Evolutionary conservation across 176 grass and related monocot genomes (phyloP), one percentile per base, ranked within the genome.

Genomic region (Aegilops umbellulata): DNA sequence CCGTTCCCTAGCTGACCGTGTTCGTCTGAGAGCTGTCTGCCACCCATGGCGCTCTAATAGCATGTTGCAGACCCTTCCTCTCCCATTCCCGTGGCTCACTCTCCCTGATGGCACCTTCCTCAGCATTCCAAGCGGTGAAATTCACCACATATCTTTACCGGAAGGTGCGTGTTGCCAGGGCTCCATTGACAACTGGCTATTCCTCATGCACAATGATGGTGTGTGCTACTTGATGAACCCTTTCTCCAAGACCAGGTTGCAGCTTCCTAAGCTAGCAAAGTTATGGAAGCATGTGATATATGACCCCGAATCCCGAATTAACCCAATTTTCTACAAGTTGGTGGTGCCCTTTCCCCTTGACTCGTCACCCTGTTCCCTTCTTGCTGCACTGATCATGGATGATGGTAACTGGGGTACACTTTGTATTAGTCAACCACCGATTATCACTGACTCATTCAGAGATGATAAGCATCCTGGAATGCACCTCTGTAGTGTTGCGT

Each of bases 101-200:
- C 83, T 85, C 62, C 61, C 3, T 7, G 74, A 78, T 8, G 74
- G 63, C 0, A 78, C 42, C 15, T 78, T 78, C 46, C 62, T 85
- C 15, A 29, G 24, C 62, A 25, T 85, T 25, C 60, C 60, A 61
- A 23, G 19, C 1, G 23, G 23, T 61, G 60, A 61, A 25, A 61
- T 61, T 61, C 60, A 61, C 60, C 60, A 23, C 60, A 12, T 61
- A 24, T 23, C 22, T 24, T 24, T 61, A 61, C 62, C 83, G 0
- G 31, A 46, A 46, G 42, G 12, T 42, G 42, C 42, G 12, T 46
- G 42, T 14, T 46, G 42, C 42, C 42, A 44, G 42, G 42, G 83
- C 22, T 85, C 83, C n/a, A 16, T 74, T 9, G 39, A 1, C 1
- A 47, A 74, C 71, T 74, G 71, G 71, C 71, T 74, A 41, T 74